Evolutionary conservation across 2,329 filamentous ascomycete genomes (phyloP).

Genomic region (Botrytis porri): DNA sequence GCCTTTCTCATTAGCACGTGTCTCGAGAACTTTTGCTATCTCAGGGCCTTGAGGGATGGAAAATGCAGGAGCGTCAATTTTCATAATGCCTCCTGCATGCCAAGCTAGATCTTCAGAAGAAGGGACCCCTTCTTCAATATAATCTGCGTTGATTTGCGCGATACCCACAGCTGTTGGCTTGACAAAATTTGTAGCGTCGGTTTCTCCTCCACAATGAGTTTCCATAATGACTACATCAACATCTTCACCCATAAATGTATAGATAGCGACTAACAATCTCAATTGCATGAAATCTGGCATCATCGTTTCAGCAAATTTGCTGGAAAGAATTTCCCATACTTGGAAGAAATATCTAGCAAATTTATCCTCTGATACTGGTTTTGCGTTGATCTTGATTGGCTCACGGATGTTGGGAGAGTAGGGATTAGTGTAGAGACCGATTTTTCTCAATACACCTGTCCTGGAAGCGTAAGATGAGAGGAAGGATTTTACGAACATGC

Average conservation of each 20-base stretch:
- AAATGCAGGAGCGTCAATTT: conserved; percentile 56
- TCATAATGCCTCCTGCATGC: conserved; percentile 72
- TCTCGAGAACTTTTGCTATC: conserved; percentile 46
- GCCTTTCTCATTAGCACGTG: conserved; percentile 49
- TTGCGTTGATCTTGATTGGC: conserved; percentile 58
- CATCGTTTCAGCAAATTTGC: conserved; percentile 43
- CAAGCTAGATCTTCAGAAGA: conserved; percentile 64
- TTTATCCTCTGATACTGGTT: conserved; percentile 52
- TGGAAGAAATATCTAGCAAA: conserved; percentile 45
- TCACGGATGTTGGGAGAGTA: conserved; percentile 63
- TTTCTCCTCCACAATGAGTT: conserved; percentile 63
- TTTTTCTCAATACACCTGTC: conserved; percentile 31
- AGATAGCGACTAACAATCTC: conserved; percentile 60
- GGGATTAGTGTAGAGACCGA: conserved; percentile 66
- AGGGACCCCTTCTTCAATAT: conserved; percentile 57
- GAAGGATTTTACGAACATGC: conserved; percentile 61
- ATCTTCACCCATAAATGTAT: conserved; percentile 60
- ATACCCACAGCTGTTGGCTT: conserved; percentile 56
- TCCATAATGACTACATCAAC: conserved; percentile 63
- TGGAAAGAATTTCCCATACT: conserved; percentile 20
- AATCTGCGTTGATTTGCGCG: conserved; percentile 63
- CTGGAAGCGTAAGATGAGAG: conserved; percentile 48
- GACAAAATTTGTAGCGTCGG: conserved; percentile 63
- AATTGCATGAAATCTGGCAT: conserved; percentile 57
- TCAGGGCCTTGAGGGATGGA: conserved; percentile 51